Evolutionary conservation across 176 grass and related monocot species (phyloP).

Genomic region (Elaeis guineensis): DNA sequence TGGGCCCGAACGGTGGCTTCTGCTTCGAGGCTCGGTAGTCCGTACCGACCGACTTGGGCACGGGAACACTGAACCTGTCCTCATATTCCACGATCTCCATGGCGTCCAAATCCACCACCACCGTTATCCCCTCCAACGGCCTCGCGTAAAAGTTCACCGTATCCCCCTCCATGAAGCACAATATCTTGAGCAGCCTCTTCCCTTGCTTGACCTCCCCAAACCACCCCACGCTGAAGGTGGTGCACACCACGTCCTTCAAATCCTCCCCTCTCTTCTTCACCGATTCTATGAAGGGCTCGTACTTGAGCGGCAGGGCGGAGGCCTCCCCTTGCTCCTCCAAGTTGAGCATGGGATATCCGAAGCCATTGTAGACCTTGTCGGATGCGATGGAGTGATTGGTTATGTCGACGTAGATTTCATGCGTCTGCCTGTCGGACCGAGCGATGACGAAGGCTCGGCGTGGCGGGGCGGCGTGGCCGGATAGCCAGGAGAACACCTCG

Average conservation of each 20-base stretch:
- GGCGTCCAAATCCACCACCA: constrained; percentile 57
- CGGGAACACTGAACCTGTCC: constrained; percentile 33
- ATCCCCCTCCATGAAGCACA: constrained; percentile 36
- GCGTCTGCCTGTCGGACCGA: constrained; percentile 28
- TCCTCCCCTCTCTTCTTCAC: constrained; percentile 27
- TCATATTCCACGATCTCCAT: constrained; percentile 57
- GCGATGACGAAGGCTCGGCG: constrained; percentile 42
- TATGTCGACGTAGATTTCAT: constrained; percentile 46
- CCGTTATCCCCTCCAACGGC: constrained; percentile 53
- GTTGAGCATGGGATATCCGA: constrained; percentile 43
- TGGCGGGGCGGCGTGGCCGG: neutral
- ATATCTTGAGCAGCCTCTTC: constrained; percentile 33
- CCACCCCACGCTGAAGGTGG: constrained; percentile 44
- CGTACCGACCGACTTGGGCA: constrained; percentile 50
- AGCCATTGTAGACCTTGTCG: constrained; percentile 22
- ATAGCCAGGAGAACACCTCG: constrained; percentile 19
- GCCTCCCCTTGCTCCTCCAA: constrained; percentile 36
- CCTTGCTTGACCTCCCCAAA: constrained; percentile 22
- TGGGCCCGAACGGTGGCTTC: constrained; percentile 15
- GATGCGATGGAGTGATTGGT: constrained; percentile 16
- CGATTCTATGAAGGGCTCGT: constrained; percentile 48
- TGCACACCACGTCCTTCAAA: constrained; percentile 42
- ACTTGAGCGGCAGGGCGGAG: constrained; percentile 22
- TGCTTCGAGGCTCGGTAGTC: constrained; percentile 38
- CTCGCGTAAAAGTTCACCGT: constrained; percentile 52